A percentile compares a stretch with the other conserved stretches of the same genome.
Conservation (phyloP, 495 filamentous ascomycete species). For the Penicillium antarcticum region DNA sequence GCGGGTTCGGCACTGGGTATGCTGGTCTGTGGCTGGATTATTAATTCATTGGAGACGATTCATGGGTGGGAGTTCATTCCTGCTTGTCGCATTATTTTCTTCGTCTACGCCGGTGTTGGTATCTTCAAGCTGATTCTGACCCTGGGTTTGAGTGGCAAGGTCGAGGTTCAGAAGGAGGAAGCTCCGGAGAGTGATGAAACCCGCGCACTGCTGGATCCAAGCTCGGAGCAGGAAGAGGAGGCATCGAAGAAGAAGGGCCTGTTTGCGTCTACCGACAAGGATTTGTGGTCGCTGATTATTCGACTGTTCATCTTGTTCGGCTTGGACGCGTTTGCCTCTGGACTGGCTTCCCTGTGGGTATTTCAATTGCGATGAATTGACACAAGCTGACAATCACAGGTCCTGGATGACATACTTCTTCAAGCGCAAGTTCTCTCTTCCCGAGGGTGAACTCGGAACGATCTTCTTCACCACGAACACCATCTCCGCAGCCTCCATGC, state of each 20-base stretch:
- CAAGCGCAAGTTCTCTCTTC: slow-evolving; percentile 67
- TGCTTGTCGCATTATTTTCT: slow-evolving; percentile 69
- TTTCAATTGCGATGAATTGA: neutral
- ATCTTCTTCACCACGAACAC: slow-evolving; percentile 66
- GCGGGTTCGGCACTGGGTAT: slow-evolving; percentile 64
- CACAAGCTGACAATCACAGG: slow-evolving; percentile 21
- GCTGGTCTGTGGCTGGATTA: slow-evolving; percentile 62
- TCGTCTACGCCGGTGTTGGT: slow-evolving; percentile 65
- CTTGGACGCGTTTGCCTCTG: slow-evolving; percentile 75
- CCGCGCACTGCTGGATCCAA: slow-evolving; percentile 45
- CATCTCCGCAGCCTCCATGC: slow-evolving; percentile 62
- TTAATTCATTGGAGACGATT: slow-evolving; percentile 46
- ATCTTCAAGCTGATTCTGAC: slow-evolving; percentile 62
- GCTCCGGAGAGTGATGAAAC: slow-evolving; percentile 29
- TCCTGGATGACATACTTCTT: slow-evolving; percentile 77
- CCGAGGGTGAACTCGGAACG: slow-evolving; percentile 66
- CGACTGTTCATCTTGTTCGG: slow-evolving; percentile 73
- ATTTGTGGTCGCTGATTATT: slow-evolving; percentile 59
- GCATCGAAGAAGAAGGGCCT: slow-evolving; percentile 20
- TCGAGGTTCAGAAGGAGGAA: slow-evolving; percentile 50
- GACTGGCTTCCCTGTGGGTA: slow-evolving; percentile 66
- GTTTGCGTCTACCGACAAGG: slow-evolving; percentile 52
- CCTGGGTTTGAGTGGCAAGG: slow-evolving; percentile 53
- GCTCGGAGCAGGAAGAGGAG: neutral
- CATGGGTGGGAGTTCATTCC: slow-evolving; percentile 53